These are phyloP conservation scores for Rosa lucieae DNA, from an alignment of 306 rosid species.

Conservation along the genomic window DNA sequence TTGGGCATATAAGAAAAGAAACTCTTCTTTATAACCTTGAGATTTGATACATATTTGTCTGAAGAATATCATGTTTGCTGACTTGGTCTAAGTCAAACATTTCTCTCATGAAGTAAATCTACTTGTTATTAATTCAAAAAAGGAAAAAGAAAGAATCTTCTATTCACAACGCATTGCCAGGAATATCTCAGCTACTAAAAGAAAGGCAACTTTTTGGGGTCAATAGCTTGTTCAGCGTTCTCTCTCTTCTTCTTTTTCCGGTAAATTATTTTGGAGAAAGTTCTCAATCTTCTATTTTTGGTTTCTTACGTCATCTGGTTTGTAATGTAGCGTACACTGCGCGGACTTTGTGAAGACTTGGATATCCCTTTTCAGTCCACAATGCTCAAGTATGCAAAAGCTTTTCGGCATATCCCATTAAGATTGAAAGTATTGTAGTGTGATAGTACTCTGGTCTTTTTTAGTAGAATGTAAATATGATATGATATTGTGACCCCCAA, in stretches of 20 bases:
- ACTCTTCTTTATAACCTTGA: neutral
- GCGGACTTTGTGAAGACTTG: conserved; percentile 68
- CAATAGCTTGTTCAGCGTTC: neutral
- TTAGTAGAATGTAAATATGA: neutral
- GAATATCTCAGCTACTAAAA: neutral
- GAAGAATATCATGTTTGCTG: neutral
- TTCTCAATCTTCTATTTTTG: neutral
- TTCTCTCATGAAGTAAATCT: neutral
- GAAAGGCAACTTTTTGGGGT: neutral
- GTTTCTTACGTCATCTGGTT: conserved; percentile 18
- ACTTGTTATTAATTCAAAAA: neutral
- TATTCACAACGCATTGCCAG: neutral
- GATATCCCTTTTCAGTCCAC: conserved; percentile 65
- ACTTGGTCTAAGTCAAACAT: neutral
- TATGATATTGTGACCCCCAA: no score
- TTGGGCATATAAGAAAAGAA: neutral
- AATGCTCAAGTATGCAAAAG: conserved; percentile 67
- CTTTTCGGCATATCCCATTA: neutral
- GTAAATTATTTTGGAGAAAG: conserved; percentile 10
- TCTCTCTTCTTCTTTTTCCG: neutral
- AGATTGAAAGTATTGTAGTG: conserved; percentile 9
- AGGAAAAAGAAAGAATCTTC: neutral
- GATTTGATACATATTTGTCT: neutral
- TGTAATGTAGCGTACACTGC: conserved; percentile 54
- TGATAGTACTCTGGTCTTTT: neutral